phyloP scores from a whole-genome alignment of 441 rosid species.

The Brassica hybrid region DNA sequence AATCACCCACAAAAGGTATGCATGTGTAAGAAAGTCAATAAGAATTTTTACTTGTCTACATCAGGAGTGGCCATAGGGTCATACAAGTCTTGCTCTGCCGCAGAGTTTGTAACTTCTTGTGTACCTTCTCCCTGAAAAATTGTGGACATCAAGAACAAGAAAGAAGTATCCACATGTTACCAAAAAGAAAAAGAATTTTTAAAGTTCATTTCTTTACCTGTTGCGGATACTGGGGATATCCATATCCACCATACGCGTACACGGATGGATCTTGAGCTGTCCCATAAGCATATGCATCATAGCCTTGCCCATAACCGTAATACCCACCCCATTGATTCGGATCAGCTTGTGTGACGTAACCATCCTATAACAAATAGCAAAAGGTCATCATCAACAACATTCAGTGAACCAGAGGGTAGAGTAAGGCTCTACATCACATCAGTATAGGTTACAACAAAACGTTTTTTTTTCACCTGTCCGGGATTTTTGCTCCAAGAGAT shows the following conservation, averaged over 20 bases:
- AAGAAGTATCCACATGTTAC: slow-evolving; percentile 4
- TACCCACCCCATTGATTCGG: slow-evolving; percentile 83
- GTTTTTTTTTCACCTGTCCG: slow-evolving; percentile 68
- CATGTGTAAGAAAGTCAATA: not conserved
- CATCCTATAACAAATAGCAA: slow-evolving; percentile 59
- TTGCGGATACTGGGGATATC: slow-evolving; percentile 87
- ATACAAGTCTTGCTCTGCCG: slow-evolving; percentile 66
- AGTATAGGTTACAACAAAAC: not conserved
- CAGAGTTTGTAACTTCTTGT: slow-evolving; percentile 58
- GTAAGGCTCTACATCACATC: slow-evolving; percentile 17
- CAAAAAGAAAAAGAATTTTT: not conserved
- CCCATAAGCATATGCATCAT: slow-evolving; percentile 87
- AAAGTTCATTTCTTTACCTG: slow-evolving; percentile 51
- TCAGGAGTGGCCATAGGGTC: slow-evolving; percentile 92
- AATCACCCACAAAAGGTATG: slow-evolving; percentile 1
- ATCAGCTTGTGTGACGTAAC: slow-evolving; percentile 79
- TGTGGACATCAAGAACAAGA: slow-evolving; percentile 10
- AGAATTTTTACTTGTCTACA: slow-evolving; percentile 69
- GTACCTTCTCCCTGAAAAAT: slow-evolving; percentile 73
- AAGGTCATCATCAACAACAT: slow-evolving; percentile 4
- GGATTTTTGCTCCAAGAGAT: slow-evolving; percentile 87
- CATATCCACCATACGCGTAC: slow-evolving; percentile 87
- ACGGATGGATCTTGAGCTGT: slow-evolving; percentile 82
- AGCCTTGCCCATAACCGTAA: too few relatives aligned
- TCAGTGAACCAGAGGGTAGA: slow-evolving; percentile 21